Evolutionary conservation across 768 basidiomycete species (phyloP), one percentile per base, ranked within the genome.

Genomic region (Boletus rubescentipes): DNA sequence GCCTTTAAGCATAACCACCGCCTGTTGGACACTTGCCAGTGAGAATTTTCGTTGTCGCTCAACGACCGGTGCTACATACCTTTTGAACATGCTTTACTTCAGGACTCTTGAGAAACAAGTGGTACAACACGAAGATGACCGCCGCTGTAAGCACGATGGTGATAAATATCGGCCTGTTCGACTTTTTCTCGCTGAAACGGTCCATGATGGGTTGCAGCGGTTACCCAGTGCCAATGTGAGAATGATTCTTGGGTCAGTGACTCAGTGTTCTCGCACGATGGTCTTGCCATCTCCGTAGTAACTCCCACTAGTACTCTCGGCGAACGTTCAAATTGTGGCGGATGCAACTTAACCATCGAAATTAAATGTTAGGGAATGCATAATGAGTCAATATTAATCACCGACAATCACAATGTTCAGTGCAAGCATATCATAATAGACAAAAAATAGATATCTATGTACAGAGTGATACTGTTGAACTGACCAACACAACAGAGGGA

Each of bases 1-100:
- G 37, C 87, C 86, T 49, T 75, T 77, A 57, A 92, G 72, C 38
- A 89, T 78, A 2, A 79, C 87, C 34, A 79, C 72, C 23, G 83
- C 83, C 83, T 84, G 61, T 35, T 29, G 7, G 23, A 49, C 9
- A 11, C 12, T 37, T 50, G n/a, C n/a, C n/a, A n/a, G n/a, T n/a
- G 9, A 26, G 14, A 16, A 23, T 15, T 16, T 18, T 37, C 8
- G 16, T 39, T n/a, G 18, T 21, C 20, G 11, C 11, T 16, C 16
- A 30, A 46, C 20, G 2, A 34, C 15, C n/a, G 21, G n/a, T 37
- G 32, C 9, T 1, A 49, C 46, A 9, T 38, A 66, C 68, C 64
- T 64, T 68, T 41, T 49, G 61, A 29, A 68, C 40, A n/a, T 51
- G 54, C 36, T 39, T 51, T n/a, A 41, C 51, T 40, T 67, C 54